A percentile compares a stretch with the other conserved stretches of the same genome.
Evolutionary conservation across 495 filamentous ascomycete genomes (phyloP).

Genomic region (Lophiotrema nucula): DNA sequence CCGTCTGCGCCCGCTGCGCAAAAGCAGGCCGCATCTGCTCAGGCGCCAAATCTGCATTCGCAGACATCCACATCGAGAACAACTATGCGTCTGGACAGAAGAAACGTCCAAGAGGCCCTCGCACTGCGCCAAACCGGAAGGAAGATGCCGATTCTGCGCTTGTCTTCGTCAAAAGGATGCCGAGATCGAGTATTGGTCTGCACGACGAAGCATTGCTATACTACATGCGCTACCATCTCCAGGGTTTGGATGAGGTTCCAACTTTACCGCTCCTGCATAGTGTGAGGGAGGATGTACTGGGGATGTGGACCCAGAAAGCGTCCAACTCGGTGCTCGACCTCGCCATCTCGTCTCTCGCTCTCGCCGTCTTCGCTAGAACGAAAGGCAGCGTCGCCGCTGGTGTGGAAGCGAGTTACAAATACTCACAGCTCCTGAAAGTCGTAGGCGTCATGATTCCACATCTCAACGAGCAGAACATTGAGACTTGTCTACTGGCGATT

Average conservation of each 20-base stretch:
- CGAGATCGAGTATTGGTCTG: not conserved
- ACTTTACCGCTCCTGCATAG: not conserved
- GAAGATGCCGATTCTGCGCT: not conserved
- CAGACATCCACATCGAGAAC: slow-evolving; percentile 36
- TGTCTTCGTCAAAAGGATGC: not conserved
- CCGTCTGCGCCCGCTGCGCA: not conserved
- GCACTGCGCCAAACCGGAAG: slow-evolving; percentile 23
- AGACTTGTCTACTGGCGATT: slow-evolving; percentile 35
- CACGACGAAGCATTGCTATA: not conserved
- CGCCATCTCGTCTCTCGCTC: not conserved
- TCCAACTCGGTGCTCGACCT: not conserved
- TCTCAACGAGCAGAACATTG: slow-evolving; percentile 21
- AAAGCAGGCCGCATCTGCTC: not conserved
- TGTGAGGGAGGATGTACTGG: not conserved
- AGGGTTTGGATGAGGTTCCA: not conserved
- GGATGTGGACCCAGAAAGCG: not conserved
- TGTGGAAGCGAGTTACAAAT: not conserved
- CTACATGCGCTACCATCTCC: not conserved
- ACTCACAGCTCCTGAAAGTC: not conserved
- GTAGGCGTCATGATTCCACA: not conserved
- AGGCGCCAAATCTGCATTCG: slow-evolving; percentile 21
- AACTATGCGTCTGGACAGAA: slow-evolving; percentile 33
- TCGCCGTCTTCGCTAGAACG: not conserved
- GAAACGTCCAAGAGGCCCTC: slow-evolving; percentile 41
- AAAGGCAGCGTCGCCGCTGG: not conserved